These are phyloP conservation scores for Thermothelomyces thermophilus DNA, from an alignment of 2,329 filamentous ascomycete genomes.

Conservation along the genomic window DNA sequence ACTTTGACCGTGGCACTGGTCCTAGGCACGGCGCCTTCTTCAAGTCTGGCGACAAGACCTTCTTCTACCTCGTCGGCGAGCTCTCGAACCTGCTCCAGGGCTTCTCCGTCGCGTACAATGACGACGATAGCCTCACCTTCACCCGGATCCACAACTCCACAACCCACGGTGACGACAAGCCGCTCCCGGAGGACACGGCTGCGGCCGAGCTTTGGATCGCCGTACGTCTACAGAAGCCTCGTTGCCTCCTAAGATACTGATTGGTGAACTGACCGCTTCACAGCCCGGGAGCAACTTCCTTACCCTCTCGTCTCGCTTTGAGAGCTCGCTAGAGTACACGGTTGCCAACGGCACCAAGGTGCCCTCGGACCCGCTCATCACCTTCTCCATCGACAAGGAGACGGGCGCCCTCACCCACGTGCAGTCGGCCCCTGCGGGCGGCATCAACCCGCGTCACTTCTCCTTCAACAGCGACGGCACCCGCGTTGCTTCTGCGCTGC, in stretches of 20 bases:
- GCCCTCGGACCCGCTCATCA: conserved; percentile 58
- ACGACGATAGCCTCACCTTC: conserved; percentile 37
- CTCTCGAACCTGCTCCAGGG: conserved; percentile 50
- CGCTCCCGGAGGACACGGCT: conserved; percentile 35
- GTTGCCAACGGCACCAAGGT: conserved; percentile 37
- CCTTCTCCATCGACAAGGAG: conserved; percentile 47
- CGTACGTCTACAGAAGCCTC: conserved; percentile 35
- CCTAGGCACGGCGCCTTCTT: conserved; percentile 60
- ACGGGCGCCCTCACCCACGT: conserved; percentile 51
- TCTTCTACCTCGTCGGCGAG: conserved; percentile 57
- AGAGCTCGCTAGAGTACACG: conserved; percentile 48
- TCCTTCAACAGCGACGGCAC: conserved; percentile 58
- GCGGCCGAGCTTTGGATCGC: conserved; percentile 54
- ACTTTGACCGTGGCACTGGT: conserved; percentile 47
- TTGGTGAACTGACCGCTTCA: not conserved
- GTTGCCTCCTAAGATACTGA: not conserved
- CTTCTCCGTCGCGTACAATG: conserved; percentile 49
- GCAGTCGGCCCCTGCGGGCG: conserved; percentile 57
- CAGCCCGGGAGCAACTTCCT: conserved; percentile 57
- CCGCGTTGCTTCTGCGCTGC: conserved; percentile 59
- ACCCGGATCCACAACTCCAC: conserved; percentile 41
- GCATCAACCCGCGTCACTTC: conserved; percentile 60
- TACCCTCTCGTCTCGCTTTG: conserved; percentile 61
- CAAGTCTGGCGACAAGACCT: conserved; percentile 38
- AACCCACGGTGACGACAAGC: conserved; percentile 40